Conservation (phyloP, 1,139 yeast genomes). For the Suhomyces choctaworum region DNA sequence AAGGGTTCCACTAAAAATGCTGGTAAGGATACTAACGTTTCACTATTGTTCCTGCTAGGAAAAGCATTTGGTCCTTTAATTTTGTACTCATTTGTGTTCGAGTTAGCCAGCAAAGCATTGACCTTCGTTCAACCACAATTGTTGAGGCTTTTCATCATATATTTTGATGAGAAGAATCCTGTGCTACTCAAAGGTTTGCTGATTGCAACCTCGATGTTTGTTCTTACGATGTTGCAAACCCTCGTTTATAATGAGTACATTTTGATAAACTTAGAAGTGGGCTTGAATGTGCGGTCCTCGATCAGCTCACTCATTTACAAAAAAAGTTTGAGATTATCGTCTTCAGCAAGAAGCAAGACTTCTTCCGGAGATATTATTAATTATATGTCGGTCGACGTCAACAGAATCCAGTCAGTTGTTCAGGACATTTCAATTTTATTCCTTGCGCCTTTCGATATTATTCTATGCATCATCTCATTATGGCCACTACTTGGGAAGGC, state of each 20-base stretch:
- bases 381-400: conserved; percentile 60
- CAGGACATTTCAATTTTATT: conserved; percentile 54
- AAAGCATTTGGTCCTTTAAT: conserved; percentile 52
- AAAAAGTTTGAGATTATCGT: conserved; percentile 50
- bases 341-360: conserved; percentile 43
- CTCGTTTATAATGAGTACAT: conserved; percentile 53
- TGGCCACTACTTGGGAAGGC: conserved; percentile 62
- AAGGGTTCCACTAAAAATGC: conserved; percentile 1
- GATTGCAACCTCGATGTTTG: conserved; percentile 52
- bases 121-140: conserved; percentile 60
- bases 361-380: conserved; percentile 61
- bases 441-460: conserved; percentile 59
- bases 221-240: conserved; percentile 46
- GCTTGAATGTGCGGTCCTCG: conserved; percentile 52
- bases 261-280: conserved; percentile 52
- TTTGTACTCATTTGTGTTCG: conserved; percentile 43
- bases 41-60: conserved; percentile 44
- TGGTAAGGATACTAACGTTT: conserved; percentile 20
- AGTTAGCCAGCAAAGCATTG: conserved; percentile 44
- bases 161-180: conserved; percentile 39
- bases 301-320: conserved; percentile 51
- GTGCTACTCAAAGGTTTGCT: conserved; percentile 54
- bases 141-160: conserved; percentile 48
- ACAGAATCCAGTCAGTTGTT: conserved; percentile 52
- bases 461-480: conserved; percentile 55